Conservation (phyloP, 768 basidiomycete genomes). For the Mycena capillaripes region DNA sequence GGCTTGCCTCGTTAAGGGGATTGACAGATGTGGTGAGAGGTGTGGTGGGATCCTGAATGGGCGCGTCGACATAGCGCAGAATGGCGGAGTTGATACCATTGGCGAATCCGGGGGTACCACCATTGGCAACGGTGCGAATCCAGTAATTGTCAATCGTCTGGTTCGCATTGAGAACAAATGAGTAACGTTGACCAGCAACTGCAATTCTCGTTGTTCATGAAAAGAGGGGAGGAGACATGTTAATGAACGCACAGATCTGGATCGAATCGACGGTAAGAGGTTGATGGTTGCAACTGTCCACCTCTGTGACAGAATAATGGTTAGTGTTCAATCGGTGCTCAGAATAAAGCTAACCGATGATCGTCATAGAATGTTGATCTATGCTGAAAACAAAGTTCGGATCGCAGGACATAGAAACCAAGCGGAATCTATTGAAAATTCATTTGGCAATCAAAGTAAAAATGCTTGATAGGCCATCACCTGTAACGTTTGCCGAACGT, state of each 20-base stretch:
- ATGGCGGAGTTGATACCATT: slow-evolving; percentile 64
- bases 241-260: slow-evolving; percentile 52
- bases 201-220: too few relatives aligned
- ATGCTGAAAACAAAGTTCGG: slow-evolving; percentile 47
- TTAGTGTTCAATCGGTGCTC: too few relatives aligned
- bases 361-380: slow-evolving; percentile 42
- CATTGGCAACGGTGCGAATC: slow-evolving; percentile 41
- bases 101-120: slow-evolving; percentile 45
- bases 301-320: too few relatives aligned
- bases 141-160: slow-evolving; percentile 61
- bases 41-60: slow-evolving; percentile 38
- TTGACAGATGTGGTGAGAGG: slow-evolving; percentile 36
- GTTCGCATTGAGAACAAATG: slow-evolving; percentile 54
- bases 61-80: slow-evolving; percentile 63
- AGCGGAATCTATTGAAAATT: too few relatives aligned
- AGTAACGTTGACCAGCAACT: slow-evolving; percentile 58
- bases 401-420: slow-evolving; percentile 46
- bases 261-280: slow-evolving; percentile 55
- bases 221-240: too few relatives aligned
- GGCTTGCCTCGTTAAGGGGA: slow-evolving; percentile 53
- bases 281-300: slow-evolving; percentile 49
- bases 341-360: slow-evolving; percentile 40
- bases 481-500: slow-evolving; percentile 52
- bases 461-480: not conserved
- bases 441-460: too few relatives aligned